Base-by-base conservation (phyloP, 1,284 basidiomycete genomes). In the Cutaneotrichosporon sp. region DNA sequence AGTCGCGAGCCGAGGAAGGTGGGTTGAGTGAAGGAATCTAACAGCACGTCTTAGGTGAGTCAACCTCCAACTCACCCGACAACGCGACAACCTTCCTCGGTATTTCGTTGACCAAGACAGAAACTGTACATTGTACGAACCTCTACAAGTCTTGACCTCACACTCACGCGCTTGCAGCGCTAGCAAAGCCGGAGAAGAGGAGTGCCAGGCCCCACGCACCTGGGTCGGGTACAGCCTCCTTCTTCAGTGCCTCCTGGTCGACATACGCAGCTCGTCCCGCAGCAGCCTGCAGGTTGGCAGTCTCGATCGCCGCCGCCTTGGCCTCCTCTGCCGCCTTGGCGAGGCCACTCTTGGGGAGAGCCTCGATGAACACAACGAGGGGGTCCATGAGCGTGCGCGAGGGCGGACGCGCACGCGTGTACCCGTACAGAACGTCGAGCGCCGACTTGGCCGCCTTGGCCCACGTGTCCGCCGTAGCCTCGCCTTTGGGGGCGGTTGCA, bases 341-440 rank as follows among this genome's bases (percentile, higher is more conserved):
- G 50, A 88, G 82, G 7, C 78, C 77, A 8, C 16, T 5, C 47
- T 74, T 71, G 16, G 81, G 80, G 53, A 89, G 82, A 14, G 83
- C 64, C 79, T 82, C 65, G 60, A 90, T 84, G 78, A 97, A 96
- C 2, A 91, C 90, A n/a, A 87, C 85, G 22, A 97, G 85, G 2
- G 94, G 93, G 80, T 97, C 94, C 51, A 97, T 85, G 36, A 97
- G 86, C 3, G 93, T 97, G 70, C 94, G 87, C 11, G 90, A 92
- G 5, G 94, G 94, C 1, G 89, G 89, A 26, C 94, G 87, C 6
- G 94, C 94, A 52, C 87, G 86, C 0, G 93, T 96, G 82, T 95
- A 97, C 30, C 87, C 88, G 82, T 91, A 93, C 31, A 97, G 81
- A 63, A 87, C 88, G 26, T 79, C 79, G 52, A 92, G 84, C 5